phyloP scores from a whole-genome alignment of 2,329 filamentous ascomycete species.

The Plectosphaerella plurivora region DNA sequence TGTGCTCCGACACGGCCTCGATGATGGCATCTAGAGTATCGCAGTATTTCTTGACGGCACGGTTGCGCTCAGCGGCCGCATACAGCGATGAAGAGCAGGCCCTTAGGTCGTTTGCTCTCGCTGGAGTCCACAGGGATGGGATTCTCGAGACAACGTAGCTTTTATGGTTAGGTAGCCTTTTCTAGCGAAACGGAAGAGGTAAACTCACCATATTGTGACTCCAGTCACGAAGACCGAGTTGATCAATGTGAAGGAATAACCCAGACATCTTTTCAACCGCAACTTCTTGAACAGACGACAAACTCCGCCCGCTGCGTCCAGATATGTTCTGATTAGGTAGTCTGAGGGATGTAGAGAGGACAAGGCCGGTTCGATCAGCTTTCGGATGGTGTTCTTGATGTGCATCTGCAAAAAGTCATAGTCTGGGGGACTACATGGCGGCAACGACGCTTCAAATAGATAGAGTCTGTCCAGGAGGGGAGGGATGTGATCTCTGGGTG shows the following conservation, averaged over 20 bases:
- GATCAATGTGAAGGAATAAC: background rate
- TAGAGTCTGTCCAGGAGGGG: background rate
- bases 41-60: background rate
- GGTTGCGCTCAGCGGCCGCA: background rate
- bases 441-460: background rate
- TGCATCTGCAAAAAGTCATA: background rate
- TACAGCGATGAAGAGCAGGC: background rate
- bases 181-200: background rate
- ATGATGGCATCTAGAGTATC: background rate
- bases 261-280: background rate
- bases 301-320: background rate
- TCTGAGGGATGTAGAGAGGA: background rate
- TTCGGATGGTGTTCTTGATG: background rate
- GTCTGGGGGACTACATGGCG: background rate
- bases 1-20: background rate
- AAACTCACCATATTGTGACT: background rate
- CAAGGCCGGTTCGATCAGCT: background rate
- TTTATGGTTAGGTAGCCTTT: background rate
- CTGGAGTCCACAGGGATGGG: background rate
- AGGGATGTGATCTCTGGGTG: background rate
- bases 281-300: background rate
- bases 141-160: background rate
- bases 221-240: background rate
- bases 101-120: background rate
- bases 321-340: background rate